Conservation (phyloP, 176 grass and related monocot genomes). For the sorghum (Sorghum bicolor) region DNA sequence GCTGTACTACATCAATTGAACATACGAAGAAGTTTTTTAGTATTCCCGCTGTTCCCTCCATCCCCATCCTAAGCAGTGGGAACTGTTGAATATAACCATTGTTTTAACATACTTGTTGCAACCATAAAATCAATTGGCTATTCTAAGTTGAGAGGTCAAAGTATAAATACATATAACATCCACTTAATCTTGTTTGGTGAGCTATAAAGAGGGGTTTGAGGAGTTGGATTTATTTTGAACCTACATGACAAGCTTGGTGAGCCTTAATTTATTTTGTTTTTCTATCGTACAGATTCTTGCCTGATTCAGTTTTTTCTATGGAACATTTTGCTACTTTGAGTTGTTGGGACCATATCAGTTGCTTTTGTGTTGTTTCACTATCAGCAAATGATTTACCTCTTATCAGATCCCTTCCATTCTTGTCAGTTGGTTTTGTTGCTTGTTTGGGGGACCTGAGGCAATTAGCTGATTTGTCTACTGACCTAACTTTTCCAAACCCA, state of each 20-base stretch:
- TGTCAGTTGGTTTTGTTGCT: no score
- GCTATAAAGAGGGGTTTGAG: neutral
- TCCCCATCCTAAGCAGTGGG: neutral
- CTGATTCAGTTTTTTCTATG: conserved; percentile 4
- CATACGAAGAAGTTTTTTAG: no score
- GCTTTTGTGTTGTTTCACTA: conserved; percentile 2
- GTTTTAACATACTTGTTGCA: neutral
- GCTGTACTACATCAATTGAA: neutral
- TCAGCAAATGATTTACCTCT: neutral
- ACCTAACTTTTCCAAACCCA: neutral
- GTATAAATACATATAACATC: neutral
- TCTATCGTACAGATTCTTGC: neutral
- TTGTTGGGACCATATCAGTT: neutral
- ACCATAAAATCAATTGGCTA: neutral
- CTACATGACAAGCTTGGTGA: neutral
- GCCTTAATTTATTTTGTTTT: neutral
- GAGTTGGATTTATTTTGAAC: no score
- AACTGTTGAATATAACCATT: neutral
- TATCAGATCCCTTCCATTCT: neutral
- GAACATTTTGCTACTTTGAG: neutral
- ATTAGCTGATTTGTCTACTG: neutral
- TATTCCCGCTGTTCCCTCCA: neutral
- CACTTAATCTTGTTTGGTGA: neutral
- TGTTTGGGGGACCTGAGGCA: no score
- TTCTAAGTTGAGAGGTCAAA: neutral